Evolutionary conservation across 1,139 yeast genomes (phyloP).

Genomic region (Hyphopichia wangnamkhiaoensis): DNA sequence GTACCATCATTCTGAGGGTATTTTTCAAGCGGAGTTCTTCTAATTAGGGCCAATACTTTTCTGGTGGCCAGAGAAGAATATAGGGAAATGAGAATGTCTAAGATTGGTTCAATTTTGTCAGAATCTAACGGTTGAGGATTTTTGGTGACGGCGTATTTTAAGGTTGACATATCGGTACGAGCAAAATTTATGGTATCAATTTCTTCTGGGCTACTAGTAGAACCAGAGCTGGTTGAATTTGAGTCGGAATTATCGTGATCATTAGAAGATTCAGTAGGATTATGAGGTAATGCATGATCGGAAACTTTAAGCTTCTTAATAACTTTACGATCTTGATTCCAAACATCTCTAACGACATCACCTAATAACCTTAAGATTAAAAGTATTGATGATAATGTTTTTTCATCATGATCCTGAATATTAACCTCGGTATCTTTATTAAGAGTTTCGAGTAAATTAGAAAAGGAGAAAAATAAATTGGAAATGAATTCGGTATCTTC

Average conservation of each 20-base stretch:
- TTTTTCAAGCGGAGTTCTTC: conserved; percentile 14
- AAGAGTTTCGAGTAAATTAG: conserved; percentile 25
- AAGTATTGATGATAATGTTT: conserved; percentile 33
- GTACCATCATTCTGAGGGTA: conserved; percentile 4
- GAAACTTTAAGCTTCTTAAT: neutral
- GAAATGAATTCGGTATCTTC: conserved; percentile 16
- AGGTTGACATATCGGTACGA: neutral
- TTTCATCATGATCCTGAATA: conserved; percentile 35
- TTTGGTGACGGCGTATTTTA: neutral
- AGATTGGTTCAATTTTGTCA: conserved; percentile 13
- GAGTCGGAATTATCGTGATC: conserved; percentile 1
- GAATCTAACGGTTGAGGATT: conserved; percentile 19
- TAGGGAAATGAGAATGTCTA: conserved; percentile 22
- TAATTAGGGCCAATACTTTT: conserved; percentile 21
- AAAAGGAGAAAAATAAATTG: conserved; percentile 24
- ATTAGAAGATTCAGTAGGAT: neutral
- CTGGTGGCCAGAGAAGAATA: conserved; percentile 24
- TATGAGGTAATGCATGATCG: neutral
- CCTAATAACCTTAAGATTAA: conserved; percentile 34
- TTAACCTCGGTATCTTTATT: conserved; percentile 25
- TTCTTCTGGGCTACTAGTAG: neutral
- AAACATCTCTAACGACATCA: conserved; percentile 28
- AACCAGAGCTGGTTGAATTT: neutral
- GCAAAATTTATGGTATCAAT: neutral
- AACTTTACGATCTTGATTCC: conserved; percentile 22